phyloP scores from a whole-genome alignment of 2,329 filamentous ascomycete genomes.

The Fusarium nurragi region DNA sequence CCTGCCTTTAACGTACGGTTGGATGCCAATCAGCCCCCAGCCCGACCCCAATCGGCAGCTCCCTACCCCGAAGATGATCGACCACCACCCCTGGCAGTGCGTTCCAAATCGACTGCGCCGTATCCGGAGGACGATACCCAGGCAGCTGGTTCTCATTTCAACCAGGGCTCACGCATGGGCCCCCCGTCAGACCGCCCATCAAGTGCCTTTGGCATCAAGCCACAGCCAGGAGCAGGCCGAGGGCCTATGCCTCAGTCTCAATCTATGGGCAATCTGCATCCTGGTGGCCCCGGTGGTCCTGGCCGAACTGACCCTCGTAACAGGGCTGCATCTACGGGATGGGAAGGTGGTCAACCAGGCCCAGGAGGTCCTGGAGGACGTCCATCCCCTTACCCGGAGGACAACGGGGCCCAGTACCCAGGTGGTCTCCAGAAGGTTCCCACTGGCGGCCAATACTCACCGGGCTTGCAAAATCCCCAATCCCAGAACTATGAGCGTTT shows the following conservation, averaged over 20 bases:
- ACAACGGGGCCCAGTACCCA: slow-evolving; percentile 41
- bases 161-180: slow-evolving; percentile 60
- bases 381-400: slow-evolving; percentile 42
- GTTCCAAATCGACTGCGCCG: slow-evolving; percentile 64
- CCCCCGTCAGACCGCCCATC: slow-evolving; percentile 60
- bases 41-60: slow-evolving; percentile 64
- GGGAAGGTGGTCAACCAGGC: slow-evolving; percentile 48
- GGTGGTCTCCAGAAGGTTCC: slow-evolving; percentile 45
- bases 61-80: slow-evolving; percentile 78
- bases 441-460: slow-evolving; percentile 39
- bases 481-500: slow-evolving; percentile 45
- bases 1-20: slow-evolving; percentile 64
- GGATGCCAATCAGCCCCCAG: slow-evolving; percentile 47
- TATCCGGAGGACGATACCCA: slow-evolving; percentile 72
- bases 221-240: slow-evolving; percentile 47
- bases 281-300: slow-evolving; percentile 50
- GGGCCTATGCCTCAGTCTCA: slow-evolving; percentile 55
- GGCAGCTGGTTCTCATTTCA: slow-evolving; percentile 52
- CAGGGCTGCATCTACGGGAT: slow-evolving; percentile 56
- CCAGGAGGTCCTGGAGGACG: slow-evolving; percentile 35
- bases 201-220: slow-evolving; percentile 65
- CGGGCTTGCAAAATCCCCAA: slow-evolving; percentile 30
- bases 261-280: slow-evolving; percentile 58
- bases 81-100: slow-evolving; percentile 58
- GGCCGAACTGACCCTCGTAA: slow-evolving; percentile 51